Evolutionary conservation across 2,329 filamentous ascomycete genomes (phyloP), one percentile per base, ranked within the genome.

Genomic region (Aspergillus proliferans): DNA sequence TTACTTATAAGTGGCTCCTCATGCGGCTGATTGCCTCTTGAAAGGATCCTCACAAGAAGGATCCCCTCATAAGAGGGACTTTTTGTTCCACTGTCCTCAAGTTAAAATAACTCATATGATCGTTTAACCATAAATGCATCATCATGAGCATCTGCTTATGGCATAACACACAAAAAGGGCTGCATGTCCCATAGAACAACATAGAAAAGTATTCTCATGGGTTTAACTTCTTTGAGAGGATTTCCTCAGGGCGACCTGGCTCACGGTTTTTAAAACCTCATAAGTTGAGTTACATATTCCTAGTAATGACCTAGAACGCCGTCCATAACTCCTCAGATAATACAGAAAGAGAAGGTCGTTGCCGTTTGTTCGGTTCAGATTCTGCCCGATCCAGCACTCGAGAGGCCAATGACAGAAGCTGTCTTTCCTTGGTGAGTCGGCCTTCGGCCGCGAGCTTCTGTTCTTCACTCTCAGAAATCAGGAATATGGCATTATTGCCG

Each of bases 341-440:
- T 24, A 47, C 18, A 47, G 22, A 47, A 46, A 47, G 26, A 47
- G 42, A 45, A 21, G 19, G 19, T 45, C 9, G 42, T n/a, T 45
- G 34, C 18, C 26, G 47, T 28, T 46, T 49, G 5, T 26, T 42
- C 14, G 43, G 28, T 19, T 49, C 18, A 19, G 24, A 26, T 49
- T 43, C 43, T n/a, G 38, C 19, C 43, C 12, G n/a, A 46, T 46
- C 43, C 14, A 43, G 24, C 6, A 38, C 47, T 46, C 26, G 36
- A 24, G 47, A 46, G 43, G 42, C 43, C 39, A 49, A 46, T 18
- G 24, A 46, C 38, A 49, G 43, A 49, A 49, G 43, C 26, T 49
- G 38, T 43, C 28, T 49, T 6, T 49, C 38, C 47, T 46, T 43
- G 28, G 14, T 43, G n/a, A 49, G 44, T 43, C 47, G 28, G 24